Base-by-base conservation (phyloP, 1,139 yeast genomes). In the Pichia sp. region DNA sequence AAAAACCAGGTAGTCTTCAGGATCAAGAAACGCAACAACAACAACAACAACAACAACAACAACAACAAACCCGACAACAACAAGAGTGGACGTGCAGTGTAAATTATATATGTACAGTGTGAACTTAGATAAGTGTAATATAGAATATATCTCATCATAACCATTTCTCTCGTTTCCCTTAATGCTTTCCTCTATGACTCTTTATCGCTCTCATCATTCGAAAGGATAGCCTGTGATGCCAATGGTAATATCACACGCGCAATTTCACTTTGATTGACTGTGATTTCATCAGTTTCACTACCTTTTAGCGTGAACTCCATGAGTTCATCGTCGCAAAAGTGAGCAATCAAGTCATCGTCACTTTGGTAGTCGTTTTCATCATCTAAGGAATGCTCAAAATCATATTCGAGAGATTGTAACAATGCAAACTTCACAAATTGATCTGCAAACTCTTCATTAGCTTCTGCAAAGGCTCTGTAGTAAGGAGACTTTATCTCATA, bases 401-500 rank as follows among this genome's bases (percentile, higher is more conserved):
- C 53, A 32, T 55, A 58, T 39, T 59, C 64, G 12, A 59, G 34
- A 18, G 47, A 53, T 40, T 59, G 64, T 13, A 59, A 37, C 21
- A 58, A 34, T 1, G 61, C 55, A 27, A 59, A 50, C 32, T 49
- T 49, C 22, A 35, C 43, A 35, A 55, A 58, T 14, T 51, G 49
- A 3, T 40, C 45, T 9, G 35, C 34, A 36, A 53, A 50, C 1
- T 40, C 38, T 1, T 44, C 50, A 8, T 37, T 38, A 5, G 45
- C 34, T 2, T 34, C 30, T 13, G 40, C 29, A 15, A 59, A 51
- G 11, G 48, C 38, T 23, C 45, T 45, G 32, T 38, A 59, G 16
- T 51, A 44, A 0, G 57, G 55, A 0, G 62, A 57, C 36, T 55
- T 58, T 27, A 58, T 55, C 29, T 56, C 56, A 34, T 59, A 59